These are phyloP conservation scores for Cryphonectria carpinicola DNA, from an alignment of 2,329 filamentous ascomycete genomes.

Conservation along the genomic window DNA sequence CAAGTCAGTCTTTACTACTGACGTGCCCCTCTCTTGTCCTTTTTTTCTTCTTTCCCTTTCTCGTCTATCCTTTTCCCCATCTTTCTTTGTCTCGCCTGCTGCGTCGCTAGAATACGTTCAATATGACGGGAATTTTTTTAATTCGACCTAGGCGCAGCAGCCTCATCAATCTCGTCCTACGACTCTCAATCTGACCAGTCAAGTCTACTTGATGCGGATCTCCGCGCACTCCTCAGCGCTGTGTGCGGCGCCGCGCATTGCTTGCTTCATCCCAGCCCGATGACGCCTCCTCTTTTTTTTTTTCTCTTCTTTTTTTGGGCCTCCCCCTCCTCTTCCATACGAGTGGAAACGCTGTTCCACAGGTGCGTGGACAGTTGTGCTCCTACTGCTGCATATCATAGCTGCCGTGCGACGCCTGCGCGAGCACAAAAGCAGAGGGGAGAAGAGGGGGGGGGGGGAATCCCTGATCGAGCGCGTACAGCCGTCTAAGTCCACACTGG, in stretches of 20 bases:
- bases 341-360: conserved; percentile 25
- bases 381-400: conserved; percentile 37
- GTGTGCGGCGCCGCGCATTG: conserved; percentile 4
- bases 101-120: background rate
- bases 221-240: conserved; percentile 8
- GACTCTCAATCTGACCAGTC: background rate
- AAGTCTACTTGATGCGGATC: conserved; percentile 1
- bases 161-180: conserved; percentile 5
- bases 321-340: background rate
- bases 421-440: conserved; percentile 35
- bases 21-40: background rate
- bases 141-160: background rate
- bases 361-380: conserved; percentile 22
- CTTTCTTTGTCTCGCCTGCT: background rate
- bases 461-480: conserved; percentile 42
- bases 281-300: background rate
- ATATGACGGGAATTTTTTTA: background rate
- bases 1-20: background rate
- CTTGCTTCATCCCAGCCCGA: conserved; percentile 14
- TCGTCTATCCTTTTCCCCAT: too few species aligned
- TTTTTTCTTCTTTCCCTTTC: background rate
- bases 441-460: conserved; percentile 27
- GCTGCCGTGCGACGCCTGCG: conserved; percentile 38
- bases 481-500: conserved; percentile 35
- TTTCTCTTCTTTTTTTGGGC: background rate